Evolutionary conservation across 2,329 filamentous ascomycete genomes (phyloP).

Genomic region (Apiospora sp.): DNA sequence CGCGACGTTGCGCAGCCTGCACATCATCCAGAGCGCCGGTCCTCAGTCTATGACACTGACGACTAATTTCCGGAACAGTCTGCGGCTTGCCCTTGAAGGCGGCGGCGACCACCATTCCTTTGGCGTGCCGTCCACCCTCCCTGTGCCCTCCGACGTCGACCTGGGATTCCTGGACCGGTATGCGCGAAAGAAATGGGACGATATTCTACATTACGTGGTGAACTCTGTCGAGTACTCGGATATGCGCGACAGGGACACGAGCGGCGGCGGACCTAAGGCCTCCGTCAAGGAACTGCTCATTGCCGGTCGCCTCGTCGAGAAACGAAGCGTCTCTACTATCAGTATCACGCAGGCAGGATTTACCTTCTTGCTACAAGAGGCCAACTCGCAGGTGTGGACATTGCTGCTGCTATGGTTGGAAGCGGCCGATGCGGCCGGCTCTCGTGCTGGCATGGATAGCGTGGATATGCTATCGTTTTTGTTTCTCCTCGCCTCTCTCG

Average conservation of each 20-base stretch:
- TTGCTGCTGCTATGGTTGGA: conserved; percentile 92
- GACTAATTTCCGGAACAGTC: conserved; percentile 81
- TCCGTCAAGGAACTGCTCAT: conserved; percentile 87
- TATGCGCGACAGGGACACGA: conserved; percentile 49
- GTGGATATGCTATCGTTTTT: conserved; percentile 96
- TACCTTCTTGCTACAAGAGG: conserved; percentile 91
- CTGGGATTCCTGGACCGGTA: conserved; percentile 82
- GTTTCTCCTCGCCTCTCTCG: conserved; percentile 92
- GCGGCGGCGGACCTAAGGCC: conserved; percentile 65
- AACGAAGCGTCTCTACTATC: conserved; percentile 53
- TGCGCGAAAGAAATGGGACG: conserved; percentile 91
- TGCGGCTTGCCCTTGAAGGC: conserved; percentile 87
- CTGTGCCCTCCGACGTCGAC: conserved; percentile 69
- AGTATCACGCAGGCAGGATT: conserved; percentile 94
- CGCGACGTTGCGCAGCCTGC: conserved; percentile 81
- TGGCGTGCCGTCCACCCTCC: conserved; percentile 79
- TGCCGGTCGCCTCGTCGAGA: conserved; percentile 80
- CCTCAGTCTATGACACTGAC: conserved; percentile 79
- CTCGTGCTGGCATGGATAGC: conserved; percentile 61
- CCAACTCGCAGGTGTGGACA: conserved; percentile 97
- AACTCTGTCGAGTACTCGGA: conserved; percentile 69
- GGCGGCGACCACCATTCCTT: conserved; percentile 88
- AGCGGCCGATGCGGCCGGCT: conserved; percentile 69
- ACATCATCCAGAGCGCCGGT: conserved; percentile 78
- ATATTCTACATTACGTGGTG: conserved; percentile 94